Evolutionary conservation across 2,329 filamentous ascomycete genomes (phyloP).

Genomic region (Colletotrichum coccodes): DNA sequence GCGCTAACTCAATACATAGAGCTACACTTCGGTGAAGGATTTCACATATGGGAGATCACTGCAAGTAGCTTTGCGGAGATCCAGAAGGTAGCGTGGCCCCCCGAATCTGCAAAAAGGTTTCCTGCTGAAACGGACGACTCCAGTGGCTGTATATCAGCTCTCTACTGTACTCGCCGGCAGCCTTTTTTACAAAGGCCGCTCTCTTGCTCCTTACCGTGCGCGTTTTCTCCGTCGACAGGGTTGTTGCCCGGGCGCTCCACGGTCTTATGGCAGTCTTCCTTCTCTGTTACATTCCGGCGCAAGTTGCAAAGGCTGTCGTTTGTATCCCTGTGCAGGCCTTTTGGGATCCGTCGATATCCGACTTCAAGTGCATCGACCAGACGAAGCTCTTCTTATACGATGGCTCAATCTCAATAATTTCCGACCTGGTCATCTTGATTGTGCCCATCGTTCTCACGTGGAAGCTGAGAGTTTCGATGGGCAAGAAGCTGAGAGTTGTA

Average conservation of each 20-base stretch:
- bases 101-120: too few relatives aligned
- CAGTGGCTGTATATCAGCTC: slow-evolving; percentile 41
- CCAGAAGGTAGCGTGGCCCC: not conserved
- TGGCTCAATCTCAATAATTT: slow-evolving; percentile 42
- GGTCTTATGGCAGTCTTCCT: slow-evolving; percentile 39
- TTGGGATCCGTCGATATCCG: slow-evolving; percentile 34
- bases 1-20: slow-evolving; percentile 1
- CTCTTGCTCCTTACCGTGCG: slow-evolving; percentile 43
- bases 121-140: not conserved
- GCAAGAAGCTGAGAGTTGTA: slow-evolving; percentile 45
- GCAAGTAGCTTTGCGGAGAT: not conserved
- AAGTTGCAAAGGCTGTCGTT: slow-evolving; percentile 39
- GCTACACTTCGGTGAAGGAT: slow-evolving; percentile 18
- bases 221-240: slow-evolving; percentile 41
- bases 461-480: slow-evolving; percentile 38
- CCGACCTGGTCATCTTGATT: slow-evolving; percentile 46
- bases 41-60: slow-evolving; percentile 25
- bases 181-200: slow-evolving; percentile 43
- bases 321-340: slow-evolving; percentile 38
- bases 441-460: slow-evolving; percentile 45
- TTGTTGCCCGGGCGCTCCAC: slow-evolving; percentile 39
- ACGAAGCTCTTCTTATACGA: slow-evolving; percentile 45
- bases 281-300: slow-evolving; percentile 40
- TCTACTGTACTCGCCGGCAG: slow-evolving; percentile 41
- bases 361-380: slow-evolving; percentile 42